Evolutionary conservation across 495 filamentous ascomycete genomes (phyloP).

Genomic region (Neurospora tetraspora): DNA sequence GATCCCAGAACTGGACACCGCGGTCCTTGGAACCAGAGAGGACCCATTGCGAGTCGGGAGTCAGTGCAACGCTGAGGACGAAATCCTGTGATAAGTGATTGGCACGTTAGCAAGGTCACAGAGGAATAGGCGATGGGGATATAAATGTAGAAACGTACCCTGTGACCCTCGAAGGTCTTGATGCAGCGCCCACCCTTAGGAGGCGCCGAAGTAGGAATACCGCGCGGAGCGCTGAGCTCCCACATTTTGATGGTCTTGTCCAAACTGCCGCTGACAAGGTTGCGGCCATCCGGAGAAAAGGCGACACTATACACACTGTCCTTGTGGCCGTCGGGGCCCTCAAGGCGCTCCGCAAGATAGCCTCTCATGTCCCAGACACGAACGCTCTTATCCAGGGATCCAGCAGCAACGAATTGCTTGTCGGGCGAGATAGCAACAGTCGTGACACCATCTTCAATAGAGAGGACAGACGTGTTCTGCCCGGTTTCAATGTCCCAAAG

Average conservation of each 20-base stretch:
- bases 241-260: constrained; percentile 96
- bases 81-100: constrained; percentile 53
- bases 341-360: constrained; percentile 73
- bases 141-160: constrained; percentile 44
- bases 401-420: constrained; percentile 75
- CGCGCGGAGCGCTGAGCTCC: constrained; percentile 67
- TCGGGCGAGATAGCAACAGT: constrained; percentile 89
- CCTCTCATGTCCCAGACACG: constrained; percentile 81
- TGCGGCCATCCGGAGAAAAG: constrained; percentile 78
- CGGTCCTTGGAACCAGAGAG: constrained; percentile 86
- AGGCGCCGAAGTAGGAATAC: constrained; percentile 38
- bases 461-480: constrained; percentile 63
- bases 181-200: constrained; percentile 72
- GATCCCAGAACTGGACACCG: constrained; percentile 90
- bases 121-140: neutral
- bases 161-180: constrained; percentile 84
- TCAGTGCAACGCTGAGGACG: constrained; percentile 79
- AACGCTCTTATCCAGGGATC: constrained; percentile 83
- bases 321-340: constrained; percentile 79
- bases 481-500: constrained; percentile 79
- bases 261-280: constrained; percentile 79
- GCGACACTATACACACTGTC: constrained; percentile 90
- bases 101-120: neutral
- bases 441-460: constrained; percentile 83
- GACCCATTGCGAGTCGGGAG: constrained; percentile 81